Conservation (phyloP, 2,329 filamentous ascomycete genomes). For the Epichloe glyceriae region DNA sequence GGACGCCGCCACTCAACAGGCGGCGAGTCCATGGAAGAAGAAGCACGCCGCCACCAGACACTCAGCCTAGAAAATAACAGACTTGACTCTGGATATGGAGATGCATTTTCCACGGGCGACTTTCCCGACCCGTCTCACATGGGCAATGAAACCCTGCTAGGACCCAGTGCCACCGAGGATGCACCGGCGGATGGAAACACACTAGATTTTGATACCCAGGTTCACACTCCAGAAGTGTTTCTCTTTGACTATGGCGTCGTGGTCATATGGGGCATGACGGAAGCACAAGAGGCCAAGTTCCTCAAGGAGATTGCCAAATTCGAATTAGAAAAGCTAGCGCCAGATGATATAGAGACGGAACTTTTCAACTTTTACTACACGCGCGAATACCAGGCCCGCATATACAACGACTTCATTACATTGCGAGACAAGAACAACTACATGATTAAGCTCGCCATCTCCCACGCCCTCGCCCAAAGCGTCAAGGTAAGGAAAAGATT, state of each 20-base stretch:
- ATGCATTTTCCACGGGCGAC: slow-evolving; percentile 16
- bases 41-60: slow-evolving; percentile 36
- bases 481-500: slow-evolving; percentile 53
- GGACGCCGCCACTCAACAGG: slow-evolving; percentile 68
- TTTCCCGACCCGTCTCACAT: slow-evolving; percentile 15
- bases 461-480: slow-evolving; percentile 86
- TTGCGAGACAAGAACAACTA: slow-evolving; percentile 89
- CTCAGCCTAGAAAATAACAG: slow-evolving; percentile 41
- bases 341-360: slow-evolving; percentile 86
- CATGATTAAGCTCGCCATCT: slow-evolving; percentile 96
- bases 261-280: slow-evolving; percentile 95
- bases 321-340: slow-evolving; percentile 75
- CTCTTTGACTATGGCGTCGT: slow-evolving; percentile 96
- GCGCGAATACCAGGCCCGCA: slow-evolving; percentile 89
- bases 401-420: slow-evolving; percentile 99
- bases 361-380: slow-evolving; percentile 99
- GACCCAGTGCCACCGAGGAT: slow-evolving; percentile 21
- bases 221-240: slow-evolving; percentile 90
- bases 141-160: slow-evolving; percentile 21
- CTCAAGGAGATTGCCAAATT: slow-evolving; percentile 91
- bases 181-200: slow-evolving; percentile 30
- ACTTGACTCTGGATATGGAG: slow-evolving; percentile 18
- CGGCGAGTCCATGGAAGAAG: slow-evolving; percentile 37
- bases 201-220: slow-evolving; percentile 70
- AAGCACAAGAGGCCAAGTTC: slow-evolving; percentile 79